Conservation (phyloP, 2,329 filamentous ascomycete genomes). For the Monosporascus sp. region DNA sequence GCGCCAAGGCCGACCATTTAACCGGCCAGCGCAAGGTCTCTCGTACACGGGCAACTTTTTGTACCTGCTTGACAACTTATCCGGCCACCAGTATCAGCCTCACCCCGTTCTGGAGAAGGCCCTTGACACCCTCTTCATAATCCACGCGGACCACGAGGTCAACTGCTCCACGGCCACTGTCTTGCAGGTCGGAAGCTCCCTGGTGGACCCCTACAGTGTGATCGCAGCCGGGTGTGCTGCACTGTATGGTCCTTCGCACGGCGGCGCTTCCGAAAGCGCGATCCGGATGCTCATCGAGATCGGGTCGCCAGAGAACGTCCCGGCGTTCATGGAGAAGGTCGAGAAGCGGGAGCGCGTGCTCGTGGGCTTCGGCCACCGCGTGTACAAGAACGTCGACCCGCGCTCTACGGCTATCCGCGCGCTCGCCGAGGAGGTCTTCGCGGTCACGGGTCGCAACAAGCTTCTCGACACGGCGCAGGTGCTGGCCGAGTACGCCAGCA, state of each 20-base stretch:
- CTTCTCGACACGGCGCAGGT: conserved; percentile 43
- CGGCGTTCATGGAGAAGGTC: conserved; percentile 43
- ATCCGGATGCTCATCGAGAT: conserved; percentile 50
- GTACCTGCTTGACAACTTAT: conserved; percentile 47
- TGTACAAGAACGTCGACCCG: conserved; percentile 51
- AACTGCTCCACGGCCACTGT: conserved; percentile 53
- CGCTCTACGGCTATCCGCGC: conserved; percentile 44
- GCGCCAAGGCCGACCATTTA: conserved; percentile 46
- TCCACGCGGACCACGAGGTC: conserved; percentile 56
- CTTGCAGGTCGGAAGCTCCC: conserved; percentile 49
- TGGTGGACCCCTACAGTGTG: conserved; percentile 51
- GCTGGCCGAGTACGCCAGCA: conserved; percentile 39
- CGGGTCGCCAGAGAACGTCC: conserved; percentile 45
- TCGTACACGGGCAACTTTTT: conserved; percentile 52
- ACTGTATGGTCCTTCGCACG: conserved; percentile 52
- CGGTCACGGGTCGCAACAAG: conserved; percentile 45
- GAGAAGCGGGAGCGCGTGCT: conserved; percentile 46
- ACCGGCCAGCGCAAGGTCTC: conserved; percentile 40
- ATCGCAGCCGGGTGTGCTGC: conserved; percentile 48
- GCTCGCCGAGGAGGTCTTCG: conserved; percentile 45
- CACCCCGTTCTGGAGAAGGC: conserved; percentile 44
- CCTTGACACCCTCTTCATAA: conserved; percentile 49
- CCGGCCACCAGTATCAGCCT: conserved; percentile 40
- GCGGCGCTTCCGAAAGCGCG: conserved; percentile 53
- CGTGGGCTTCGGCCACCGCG: conserved; percentile 51